A percentile compares a stretch with the other conserved stretches of the same genome.
Conservation (phyloP, 768 basidiomycete genomes). For the Vararia minispora region DNA sequence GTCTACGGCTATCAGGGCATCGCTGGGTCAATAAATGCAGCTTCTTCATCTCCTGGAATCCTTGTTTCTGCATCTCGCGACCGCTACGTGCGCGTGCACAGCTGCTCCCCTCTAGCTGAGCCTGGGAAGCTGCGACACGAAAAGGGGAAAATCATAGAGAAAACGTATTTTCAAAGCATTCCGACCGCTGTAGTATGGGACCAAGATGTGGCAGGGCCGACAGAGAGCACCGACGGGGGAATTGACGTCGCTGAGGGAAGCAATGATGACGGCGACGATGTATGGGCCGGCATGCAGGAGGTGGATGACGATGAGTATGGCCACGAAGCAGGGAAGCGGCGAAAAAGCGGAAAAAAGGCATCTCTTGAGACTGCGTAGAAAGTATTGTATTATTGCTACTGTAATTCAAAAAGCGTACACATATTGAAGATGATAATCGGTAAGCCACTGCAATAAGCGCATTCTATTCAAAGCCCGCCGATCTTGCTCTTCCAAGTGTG, state of each 20-base stretch:
- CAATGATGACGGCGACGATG: conserved; percentile 39
- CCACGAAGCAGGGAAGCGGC: conserved; percentile 15
- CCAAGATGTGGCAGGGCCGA: conserved; percentile 15
- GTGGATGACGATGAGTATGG: conserved; percentile 27
- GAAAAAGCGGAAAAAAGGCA: conserved; percentile 16
- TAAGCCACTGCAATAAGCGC: conserved; percentile 8
- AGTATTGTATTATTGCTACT: too few species aligned
- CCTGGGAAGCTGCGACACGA: conserved; percentile 39
- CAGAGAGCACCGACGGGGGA: background rate
- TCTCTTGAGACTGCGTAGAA: too few species aligned
- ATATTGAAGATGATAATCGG: too few species aligned
- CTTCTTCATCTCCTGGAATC: conserved; percentile 41
- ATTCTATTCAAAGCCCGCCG: conserved; percentile 24
- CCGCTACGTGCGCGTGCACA: conserved; percentile 62
- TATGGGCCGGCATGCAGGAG: conserved; percentile 61
- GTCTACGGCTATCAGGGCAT: conserved; percentile 68
- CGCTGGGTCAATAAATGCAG: conserved; percentile 56
- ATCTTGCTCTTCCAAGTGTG: conserved; percentile 83
- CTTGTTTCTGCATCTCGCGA: conserved; percentile 59
- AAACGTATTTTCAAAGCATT: conserved; percentile 46
- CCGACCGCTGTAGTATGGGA: conserved; percentile 64
- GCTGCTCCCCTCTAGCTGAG: conserved; percentile 35
- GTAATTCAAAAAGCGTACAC: too few species aligned
- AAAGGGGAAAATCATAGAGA: conserved; percentile 53
- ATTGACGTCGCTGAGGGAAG: conserved; percentile 14